Evolutionary conservation across 768 basidiomycete genomes (phyloP), one percentile per base, ranked within the genome.

Genomic region (Naematelia aurantialba): DNA sequence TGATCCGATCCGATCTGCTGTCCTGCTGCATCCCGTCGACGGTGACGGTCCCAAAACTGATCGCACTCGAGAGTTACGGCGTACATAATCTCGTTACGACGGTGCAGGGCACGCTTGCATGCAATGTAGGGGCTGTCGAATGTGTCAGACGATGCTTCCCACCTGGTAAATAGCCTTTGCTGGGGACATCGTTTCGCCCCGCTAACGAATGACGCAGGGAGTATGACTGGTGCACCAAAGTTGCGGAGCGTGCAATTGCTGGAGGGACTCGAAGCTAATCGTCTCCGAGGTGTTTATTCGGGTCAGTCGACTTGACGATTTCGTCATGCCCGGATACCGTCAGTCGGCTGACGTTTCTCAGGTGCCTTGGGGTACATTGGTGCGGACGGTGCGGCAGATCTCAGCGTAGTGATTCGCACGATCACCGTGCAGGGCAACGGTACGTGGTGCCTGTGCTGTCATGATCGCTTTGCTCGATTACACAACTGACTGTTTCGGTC

Each of bases 221-320:
- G 90, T 59, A 98, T 98, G 93, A 97, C 93, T 1, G 93, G 93
- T 31, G 93, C 93, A 0, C 93, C 93, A 0, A 98, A 97, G 79
- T 87, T 94, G 68, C 86, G 93, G 29, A 90, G 89, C 56, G 87
- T 96, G 5, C 89, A 96, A 76, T 86, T 98, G 31, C 81, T 98
- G 5, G 88, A 89, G 61, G 80, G 80, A 0, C 81, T 96, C 1
- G 93, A 97, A 75, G 82, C 81, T 47, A 75, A 81, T 44, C 82
- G 86, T 48, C 58, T 60, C 30, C 83, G 93, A 26, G 83, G 85
- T 25, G 79, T 92, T 17, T 98, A 98, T 73, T 96, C 93, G 19
- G 79, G 78, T 74, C 19, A 47, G 65, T 58, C 34, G 34, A 10
- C n/a, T 45, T 46, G 17, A 10, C 44, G 21, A n/a, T 5, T 48